These are phyloP conservation scores for Chrysoporthe cubensis DNA, from an alignment of 2,329 filamentous ascomycete genomes.

Conservation along the genomic window DNA sequence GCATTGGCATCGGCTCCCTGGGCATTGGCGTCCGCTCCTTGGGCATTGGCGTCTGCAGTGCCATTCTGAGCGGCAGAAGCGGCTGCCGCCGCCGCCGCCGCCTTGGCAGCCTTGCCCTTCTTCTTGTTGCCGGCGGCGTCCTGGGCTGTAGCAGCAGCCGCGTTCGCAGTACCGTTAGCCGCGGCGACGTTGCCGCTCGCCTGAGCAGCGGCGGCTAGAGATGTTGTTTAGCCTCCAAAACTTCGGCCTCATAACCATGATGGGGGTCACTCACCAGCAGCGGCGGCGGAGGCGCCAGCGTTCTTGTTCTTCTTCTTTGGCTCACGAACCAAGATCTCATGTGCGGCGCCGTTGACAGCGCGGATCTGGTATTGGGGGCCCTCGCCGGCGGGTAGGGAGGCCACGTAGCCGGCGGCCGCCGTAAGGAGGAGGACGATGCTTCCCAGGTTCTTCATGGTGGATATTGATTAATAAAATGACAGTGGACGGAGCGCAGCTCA, in stretches of 20 bases:
- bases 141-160: not conserved
- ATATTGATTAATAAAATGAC: slow-evolving; percentile 19
- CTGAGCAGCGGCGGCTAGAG: slow-evolving; percentile 10
- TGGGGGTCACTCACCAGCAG: not conserved
- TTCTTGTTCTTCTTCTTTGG: slow-evolving; percentile 18
- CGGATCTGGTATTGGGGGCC: slow-evolving; percentile 8
- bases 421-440: slow-evolving; percentile 43
- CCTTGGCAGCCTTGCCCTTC: not conserved
- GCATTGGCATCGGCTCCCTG: not conserved
- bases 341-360: not conserved
- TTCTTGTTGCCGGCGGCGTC: not conserved
- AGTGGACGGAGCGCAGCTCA: slow-evolving; percentile 24
- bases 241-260: too few relatives aligned
- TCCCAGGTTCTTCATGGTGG: slow-evolving; percentile 47
- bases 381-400: slow-evolving; percentile 34
- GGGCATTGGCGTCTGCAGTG: too few relatives aligned
- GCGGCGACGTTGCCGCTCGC: slow-evolving; percentile 1
- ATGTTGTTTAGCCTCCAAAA: not conserved
- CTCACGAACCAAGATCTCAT: slow-evolving; percentile 17
- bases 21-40: not conserved
- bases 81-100: slow-evolving; percentile 10
- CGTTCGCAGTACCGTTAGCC: not conserved
- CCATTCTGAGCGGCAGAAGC: not conserved
- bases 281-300: not conserved
- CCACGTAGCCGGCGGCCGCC: slow-evolving; percentile 40